A percentile compares a stretch with the other conserved stretches of the same genome.
Conservation (phyloP, 768 basidiomycete genomes). For the Pulveroboletus frians region DNA sequence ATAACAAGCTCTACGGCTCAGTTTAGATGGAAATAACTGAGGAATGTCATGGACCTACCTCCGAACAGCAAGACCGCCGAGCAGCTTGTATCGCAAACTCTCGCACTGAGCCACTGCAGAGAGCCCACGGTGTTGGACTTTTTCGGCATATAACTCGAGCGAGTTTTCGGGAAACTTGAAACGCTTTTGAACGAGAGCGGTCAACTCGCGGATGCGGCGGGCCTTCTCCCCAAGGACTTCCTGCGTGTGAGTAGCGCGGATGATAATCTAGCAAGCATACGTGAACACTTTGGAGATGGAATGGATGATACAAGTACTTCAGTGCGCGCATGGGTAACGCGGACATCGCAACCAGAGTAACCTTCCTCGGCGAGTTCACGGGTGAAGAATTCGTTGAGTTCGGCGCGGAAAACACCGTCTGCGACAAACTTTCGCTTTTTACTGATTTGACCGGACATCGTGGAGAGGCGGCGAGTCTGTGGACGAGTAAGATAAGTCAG, state of each 20-base stretch:
- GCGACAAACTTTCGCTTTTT: constrained; percentile 99
- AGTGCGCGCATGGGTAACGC: constrained; percentile 97
- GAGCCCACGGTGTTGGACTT: constrained; percentile 96
- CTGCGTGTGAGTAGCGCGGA: constrained; percentile 98
- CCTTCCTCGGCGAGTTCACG: constrained; percentile 98
- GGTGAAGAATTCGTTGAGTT: constrained; percentile 98
- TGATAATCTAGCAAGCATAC: constrained; percentile 71
- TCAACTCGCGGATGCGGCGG: constrained; percentile 97
- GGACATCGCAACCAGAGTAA: constrained; percentile 99
- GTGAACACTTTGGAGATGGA: not conserved
- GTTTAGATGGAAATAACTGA: not conserved
- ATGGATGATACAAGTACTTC: constrained; percentile 51
- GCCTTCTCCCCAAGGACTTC: constrained; percentile 99
- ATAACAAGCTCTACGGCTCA: constrained; percentile 75
- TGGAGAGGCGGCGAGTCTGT: constrained; percentile 26
- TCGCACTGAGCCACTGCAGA: constrained; percentile 99
- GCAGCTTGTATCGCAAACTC: constrained; percentile 96
- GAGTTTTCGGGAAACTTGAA: constrained; percentile 99
- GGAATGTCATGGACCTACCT: constrained; percentile 51
- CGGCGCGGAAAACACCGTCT: constrained; percentile 98
- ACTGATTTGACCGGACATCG: constrained; percentile 85
- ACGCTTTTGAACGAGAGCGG: constrained; percentile 95
- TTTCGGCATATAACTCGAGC: constrained; percentile 98
- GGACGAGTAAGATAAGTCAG: constrained; percentile 16
- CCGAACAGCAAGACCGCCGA: constrained; percentile 98